These are phyloP conservation scores for Globisporangium abappressorium DNA, from an alignment of 352 stramenopile genomes.

Conservation along the genomic window DNA sequence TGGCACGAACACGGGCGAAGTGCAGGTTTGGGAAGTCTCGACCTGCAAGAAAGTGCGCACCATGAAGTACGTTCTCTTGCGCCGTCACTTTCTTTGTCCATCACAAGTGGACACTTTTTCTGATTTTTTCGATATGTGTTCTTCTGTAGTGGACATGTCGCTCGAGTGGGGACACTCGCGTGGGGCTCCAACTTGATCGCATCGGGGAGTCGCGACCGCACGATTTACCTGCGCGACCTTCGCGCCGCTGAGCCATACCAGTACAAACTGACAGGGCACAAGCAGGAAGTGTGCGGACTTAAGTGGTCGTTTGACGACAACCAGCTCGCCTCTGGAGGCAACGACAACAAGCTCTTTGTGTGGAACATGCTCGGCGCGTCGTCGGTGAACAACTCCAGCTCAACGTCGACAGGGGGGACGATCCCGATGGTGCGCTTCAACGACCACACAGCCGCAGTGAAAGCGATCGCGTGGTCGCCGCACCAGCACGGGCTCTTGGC, in stretches of 20 bases:
- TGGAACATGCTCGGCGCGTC: conserved; percentile 84
- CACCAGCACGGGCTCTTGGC: conserved; percentile 96
- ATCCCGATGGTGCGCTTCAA: conserved; percentile 89
- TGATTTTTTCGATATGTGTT: conserved; percentile 10
- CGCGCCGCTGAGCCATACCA: conserved; percentile 58
- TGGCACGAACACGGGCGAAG: conserved; percentile 91
- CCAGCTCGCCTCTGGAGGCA: conserved; percentile 92
- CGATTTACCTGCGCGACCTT: conserved; percentile 93
- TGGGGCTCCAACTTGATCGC: conserved; percentile 92
- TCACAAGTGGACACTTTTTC: not conserved
- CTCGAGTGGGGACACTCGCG: conserved; percentile 91
- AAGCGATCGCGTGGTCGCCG: conserved; percentile 97
- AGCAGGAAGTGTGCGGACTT: conserved; percentile 93
- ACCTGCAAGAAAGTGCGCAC: conserved; percentile 87
- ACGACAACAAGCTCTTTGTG: conserved; percentile 99
- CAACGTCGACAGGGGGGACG: conserved; percentile 19
- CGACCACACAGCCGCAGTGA: conserved; percentile 96
- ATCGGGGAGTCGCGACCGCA: conserved; percentile 92
- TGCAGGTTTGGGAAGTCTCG: conserved; percentile 95
- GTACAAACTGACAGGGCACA: conserved; percentile 62
- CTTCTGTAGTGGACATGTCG: conserved; percentile 77
- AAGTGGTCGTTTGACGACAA: conserved; percentile 95
- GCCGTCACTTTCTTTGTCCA: not conserved
- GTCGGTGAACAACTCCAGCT: not conserved
- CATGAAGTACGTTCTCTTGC: conserved; percentile 60